phyloP scores from a whole-genome alignment of 164 flowering plant genomes.

The Echeveria elegans region DNA sequence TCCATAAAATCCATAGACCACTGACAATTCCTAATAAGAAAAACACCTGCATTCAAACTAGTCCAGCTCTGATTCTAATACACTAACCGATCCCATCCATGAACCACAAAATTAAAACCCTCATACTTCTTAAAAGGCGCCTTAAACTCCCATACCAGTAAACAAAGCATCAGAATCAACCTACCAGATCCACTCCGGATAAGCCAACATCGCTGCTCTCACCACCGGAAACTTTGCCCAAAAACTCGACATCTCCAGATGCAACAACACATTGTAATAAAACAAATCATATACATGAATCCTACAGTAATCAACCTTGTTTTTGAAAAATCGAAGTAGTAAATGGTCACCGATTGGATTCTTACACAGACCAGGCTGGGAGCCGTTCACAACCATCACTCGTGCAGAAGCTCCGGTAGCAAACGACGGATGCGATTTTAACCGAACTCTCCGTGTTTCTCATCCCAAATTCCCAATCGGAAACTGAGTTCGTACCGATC shows the following conservation, averaged over 20 bases:
- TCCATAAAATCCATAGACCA: constrained; percentile 94
- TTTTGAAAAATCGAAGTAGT: constrained; percentile 49
- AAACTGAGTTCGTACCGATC: constrained; percentile 24
- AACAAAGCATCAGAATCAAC: constrained; percentile 92
- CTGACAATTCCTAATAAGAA: constrained; percentile 81
- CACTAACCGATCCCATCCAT: constrained; percentile 67
- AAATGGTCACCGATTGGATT: constrained; percentile 54
- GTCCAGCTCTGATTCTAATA: constrained; percentile 65
- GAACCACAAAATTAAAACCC: constrained; percentile 55
- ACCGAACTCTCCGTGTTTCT: constrained; percentile 43
- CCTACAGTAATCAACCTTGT: constrained; percentile 64
- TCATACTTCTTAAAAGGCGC: constrained; percentile 63
- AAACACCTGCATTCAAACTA: constrained; percentile 79
- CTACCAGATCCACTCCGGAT: constrained; percentile 99
- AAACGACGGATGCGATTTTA: constrained; percentile 37
- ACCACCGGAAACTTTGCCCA: constrained; percentile 87
- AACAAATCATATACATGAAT: constrained; percentile 53
- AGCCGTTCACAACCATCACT: constrained; percentile 45
- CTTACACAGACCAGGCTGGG: constrained; percentile 49
- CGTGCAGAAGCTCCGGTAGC: constrained; percentile 25
- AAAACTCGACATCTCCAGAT: constrained; percentile 56
- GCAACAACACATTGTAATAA: constrained; percentile 50
- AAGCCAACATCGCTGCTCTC: constrained; percentile 85
- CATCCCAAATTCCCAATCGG: constrained; percentile 64
- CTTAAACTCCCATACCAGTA: constrained; percentile 93